Conservation (phyloP, 805 yeast genomes). For the Nakazawaea ishiwadae region DNA sequence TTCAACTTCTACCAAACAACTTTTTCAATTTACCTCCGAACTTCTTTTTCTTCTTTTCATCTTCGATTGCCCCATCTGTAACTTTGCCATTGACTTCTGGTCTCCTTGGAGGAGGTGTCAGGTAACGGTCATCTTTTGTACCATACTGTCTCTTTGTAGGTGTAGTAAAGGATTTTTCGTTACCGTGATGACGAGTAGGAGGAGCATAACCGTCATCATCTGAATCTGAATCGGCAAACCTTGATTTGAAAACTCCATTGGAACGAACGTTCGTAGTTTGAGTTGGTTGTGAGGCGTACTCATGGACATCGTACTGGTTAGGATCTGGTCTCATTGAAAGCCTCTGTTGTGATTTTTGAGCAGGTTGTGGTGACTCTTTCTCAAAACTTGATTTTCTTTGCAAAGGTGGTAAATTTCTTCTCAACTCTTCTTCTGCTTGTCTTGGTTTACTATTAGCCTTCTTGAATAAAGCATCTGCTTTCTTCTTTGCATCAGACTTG, state of each 20-base stretch:
- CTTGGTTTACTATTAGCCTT: slow-evolving; percentile 36
- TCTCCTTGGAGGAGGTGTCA: slow-evolving; percentile 4
- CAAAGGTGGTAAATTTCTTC: slow-evolving; percentile 32
- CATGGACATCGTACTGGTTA: slow-evolving; percentile 14
- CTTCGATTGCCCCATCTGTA: slow-evolving; percentile 1
- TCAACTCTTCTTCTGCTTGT: slow-evolving; percentile 16
- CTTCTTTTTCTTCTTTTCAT: slow-evolving; percentile 24
- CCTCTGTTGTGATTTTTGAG: slow-evolving; percentile 8
- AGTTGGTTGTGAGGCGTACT: slow-evolving; percentile 14
- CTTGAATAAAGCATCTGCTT: slow-evolving; percentile 53
- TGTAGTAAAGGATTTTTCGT: no score
- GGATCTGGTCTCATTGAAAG: slow-evolving; percentile 9
- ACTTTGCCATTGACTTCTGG: background rate
- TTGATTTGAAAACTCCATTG: slow-evolving; percentile 39
- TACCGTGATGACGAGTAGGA: background rate
- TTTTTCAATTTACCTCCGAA: slow-evolving; percentile 29
- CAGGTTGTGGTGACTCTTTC: slow-evolving; percentile 24
- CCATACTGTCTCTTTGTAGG: no score
- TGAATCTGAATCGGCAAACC: slow-evolving; percentile 63
- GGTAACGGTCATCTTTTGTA: no score
- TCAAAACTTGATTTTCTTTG: slow-evolving; percentile 54
- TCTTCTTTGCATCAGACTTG: slow-evolving; percentile 21
- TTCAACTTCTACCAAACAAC: slow-evolving; percentile 24
- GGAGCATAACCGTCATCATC: slow-evolving; percentile 35
- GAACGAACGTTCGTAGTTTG: slow-evolving; percentile 14